phyloP scores from a whole-genome alignment of 2,329 filamentous ascomycete species.

The Dichotomopilus funicola region DNA sequence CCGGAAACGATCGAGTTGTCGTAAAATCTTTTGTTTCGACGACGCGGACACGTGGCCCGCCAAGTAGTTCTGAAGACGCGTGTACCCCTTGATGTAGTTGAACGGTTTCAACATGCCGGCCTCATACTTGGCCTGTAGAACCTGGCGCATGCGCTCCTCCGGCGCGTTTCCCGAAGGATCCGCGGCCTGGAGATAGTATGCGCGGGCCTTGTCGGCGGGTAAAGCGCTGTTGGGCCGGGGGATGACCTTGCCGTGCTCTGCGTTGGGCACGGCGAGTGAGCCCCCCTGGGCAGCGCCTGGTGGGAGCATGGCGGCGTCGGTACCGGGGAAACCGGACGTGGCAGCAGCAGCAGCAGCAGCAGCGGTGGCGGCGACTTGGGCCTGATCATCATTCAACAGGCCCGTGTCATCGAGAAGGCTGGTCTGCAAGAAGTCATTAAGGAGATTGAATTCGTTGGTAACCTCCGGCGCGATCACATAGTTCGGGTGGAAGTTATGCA shows the following conservation, averaged over 20 bases:
- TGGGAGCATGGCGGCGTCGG: constrained; percentile 29
- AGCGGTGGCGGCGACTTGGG: constrained; percentile 40
- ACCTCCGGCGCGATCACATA: constrained; percentile 93
- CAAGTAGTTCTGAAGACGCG: constrained; percentile 83
- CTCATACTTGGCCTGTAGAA: constrained; percentile 92
- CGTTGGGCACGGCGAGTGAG: constrained; percentile 45
- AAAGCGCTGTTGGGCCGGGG: constrained; percentile 55
- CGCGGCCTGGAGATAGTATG: constrained; percentile 95
- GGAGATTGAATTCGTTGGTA: constrained; percentile 90
- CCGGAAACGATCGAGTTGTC: constrained; percentile 85
- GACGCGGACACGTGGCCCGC: constrained; percentile 75
- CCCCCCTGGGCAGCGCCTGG: constrained; percentile 32
- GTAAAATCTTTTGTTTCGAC: constrained; percentile 84
- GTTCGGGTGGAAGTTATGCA: constrained; percentile 87
- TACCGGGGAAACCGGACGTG: constrained; percentile 35
- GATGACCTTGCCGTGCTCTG: constrained; percentile 47
- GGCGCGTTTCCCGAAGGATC: constrained; percentile 82
- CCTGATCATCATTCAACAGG: constrained; percentile 61
- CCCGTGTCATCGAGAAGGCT: constrained; percentile 81
- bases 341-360: no score
- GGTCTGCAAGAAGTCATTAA: constrained; percentile 93
- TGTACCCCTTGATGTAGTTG: constrained; percentile 97
- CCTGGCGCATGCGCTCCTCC: constrained; percentile 90
- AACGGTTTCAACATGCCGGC: constrained; percentile 92
- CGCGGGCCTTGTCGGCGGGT: constrained; percentile 64